Conservation (phyloP, 2,329 filamentous ascomycete species). For the Trichoderma sp. region DNA sequence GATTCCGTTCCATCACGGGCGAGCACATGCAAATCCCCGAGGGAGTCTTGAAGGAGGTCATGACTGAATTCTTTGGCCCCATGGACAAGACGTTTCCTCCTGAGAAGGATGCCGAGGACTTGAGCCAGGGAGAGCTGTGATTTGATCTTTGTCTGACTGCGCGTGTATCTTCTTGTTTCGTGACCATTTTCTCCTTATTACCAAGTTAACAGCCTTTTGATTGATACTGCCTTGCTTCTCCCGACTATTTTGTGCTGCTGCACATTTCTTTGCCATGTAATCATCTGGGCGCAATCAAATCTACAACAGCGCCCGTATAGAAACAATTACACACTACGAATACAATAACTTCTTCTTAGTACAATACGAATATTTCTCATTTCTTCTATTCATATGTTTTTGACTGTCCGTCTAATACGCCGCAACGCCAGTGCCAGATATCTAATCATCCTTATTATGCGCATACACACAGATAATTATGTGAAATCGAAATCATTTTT, state of each 20-base stretch:
- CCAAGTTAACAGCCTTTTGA: background rate
- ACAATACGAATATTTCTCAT: slow-evolving; percentile 17
- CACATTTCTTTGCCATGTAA: background rate
- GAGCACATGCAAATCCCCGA: slow-evolving; percentile 82
- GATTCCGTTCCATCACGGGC: slow-evolving; percentile 73
- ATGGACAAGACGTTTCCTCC: slow-evolving; percentile 45
- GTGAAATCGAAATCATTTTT: slow-evolving; percentile 1
- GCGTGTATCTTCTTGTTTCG: background rate
- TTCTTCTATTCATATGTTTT: slow-evolving; percentile 32
- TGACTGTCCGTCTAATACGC: slow-evolving; percentile 35
- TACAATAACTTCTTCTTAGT: background rate
- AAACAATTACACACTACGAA: background rate
- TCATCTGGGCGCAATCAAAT: background rate
- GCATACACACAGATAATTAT: slow-evolving; percentile 26
- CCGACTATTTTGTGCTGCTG: background rate
- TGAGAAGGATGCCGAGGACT: slow-evolving; percentile 29
- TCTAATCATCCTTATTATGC: slow-evolving; percentile 29
- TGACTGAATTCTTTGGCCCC: slow-evolving; percentile 68
- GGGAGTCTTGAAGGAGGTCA: slow-evolving; percentile 66
- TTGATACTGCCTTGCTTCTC: background rate
- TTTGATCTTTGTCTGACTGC: background rate
- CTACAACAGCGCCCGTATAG: background rate
- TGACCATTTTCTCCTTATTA: too few species aligned
- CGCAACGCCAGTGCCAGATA: slow-evolving; percentile 41
- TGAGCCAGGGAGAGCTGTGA: slow-evolving; percentile 44